Base-by-base conservation (phyloP, 2,329 filamentous ascomycete species). In the Achaetomium macrosporum region DNA sequence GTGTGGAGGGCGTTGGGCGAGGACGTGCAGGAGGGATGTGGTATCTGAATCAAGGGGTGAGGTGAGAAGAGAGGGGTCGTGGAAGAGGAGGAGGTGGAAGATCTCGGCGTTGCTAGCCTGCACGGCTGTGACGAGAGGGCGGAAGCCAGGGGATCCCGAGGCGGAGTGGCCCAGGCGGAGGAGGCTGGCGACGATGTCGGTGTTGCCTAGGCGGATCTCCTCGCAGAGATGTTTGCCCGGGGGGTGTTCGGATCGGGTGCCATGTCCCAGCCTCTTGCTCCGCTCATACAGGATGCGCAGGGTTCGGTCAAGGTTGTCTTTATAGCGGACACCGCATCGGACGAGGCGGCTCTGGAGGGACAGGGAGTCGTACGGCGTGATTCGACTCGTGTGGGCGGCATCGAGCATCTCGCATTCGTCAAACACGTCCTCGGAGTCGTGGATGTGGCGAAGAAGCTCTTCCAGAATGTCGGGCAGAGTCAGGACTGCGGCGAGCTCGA, bases 401-500 rank as follows among this genome's bases (percentile, higher is more conserved):
- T 54, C 53, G 2, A 58, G 53, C 47, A 58, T 51, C 10, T 47
- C 47, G 15, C 48, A 49, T 29, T 56, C 53, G 50, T 54, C 50
- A 16, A 51, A 47, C 7, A 57, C 31, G 0, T 17, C 16, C 8
- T 17, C 40, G 15, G 17, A 29, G n/a, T 47, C 41, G 33, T 51
- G 44, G 12, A 44, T 31, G 2, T 47, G 39, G 19, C 30, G 39
- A n/a, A 56, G 44, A 9, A 58, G 53, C 31, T 49, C 45, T n/a
- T 54, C 56, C 3, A 58, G 53, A 17, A 58, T 53, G 12, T 58
- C 56, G 0, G 56, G 56, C 35, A 58, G 44, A 7, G 56, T 58
- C 43, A 58, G 31, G 1, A 58, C 44, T 2, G 50, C 56, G 6
- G 53, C 56, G 17, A 58, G 53, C 31, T 56, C 50, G 4, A 58